A percentile compares a stretch with the other conserved stretches of the same genome.
These are phyloP conservation scores for Avena eriantha DNA, from an alignment of 176 grass and related monocot genomes.

Conservation along the genomic window DNA sequence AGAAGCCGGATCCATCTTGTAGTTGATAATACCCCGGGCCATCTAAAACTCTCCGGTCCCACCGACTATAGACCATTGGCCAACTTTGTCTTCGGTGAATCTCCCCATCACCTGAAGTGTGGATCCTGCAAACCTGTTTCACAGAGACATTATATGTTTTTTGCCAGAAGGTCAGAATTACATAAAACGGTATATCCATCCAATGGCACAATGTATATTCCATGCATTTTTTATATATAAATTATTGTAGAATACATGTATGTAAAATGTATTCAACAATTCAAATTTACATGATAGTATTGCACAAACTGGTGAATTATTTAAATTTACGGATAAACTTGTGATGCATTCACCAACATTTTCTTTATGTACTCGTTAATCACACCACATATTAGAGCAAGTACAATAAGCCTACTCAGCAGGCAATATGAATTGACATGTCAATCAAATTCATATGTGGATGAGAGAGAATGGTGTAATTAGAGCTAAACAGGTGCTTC, in stretches of 20 bases:
- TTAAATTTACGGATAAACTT: no score
- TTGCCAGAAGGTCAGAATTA: background rate
- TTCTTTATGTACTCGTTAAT: background rate
- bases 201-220: background rate
- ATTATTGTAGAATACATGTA: background rate
- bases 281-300: no score
- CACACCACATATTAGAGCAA: background rate
- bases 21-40: constrained; percentile 3
- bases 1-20: background rate
- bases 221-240: background rate
- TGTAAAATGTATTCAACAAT: no score
- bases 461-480: no score
- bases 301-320: no score
- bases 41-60: background rate
- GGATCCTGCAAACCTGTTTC: background rate
- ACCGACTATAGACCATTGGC: background rate
- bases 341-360: no score
- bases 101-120: background rate
- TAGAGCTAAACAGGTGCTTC: no score
- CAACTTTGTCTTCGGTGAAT: background rate
- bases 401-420: no score
- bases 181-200: background rate
- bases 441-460: no score
- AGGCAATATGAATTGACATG: no score
- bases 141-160: background rate